phyloP scores from a whole-genome alignment of 1,284 basidiomycete genomes.

The Ustilago trichophora region DNA sequence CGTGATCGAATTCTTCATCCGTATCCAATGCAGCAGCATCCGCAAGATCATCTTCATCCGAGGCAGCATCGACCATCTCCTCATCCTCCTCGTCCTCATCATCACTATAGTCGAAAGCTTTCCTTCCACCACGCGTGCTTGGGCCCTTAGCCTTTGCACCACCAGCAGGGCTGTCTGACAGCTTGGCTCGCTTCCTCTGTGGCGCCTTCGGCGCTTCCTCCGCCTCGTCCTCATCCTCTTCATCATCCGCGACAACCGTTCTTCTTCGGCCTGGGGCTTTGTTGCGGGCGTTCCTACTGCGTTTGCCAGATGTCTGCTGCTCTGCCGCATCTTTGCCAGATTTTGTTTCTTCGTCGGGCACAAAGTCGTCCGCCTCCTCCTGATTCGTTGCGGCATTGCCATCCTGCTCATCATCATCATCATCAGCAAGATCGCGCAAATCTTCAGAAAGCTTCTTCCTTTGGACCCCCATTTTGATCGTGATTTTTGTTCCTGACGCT shows the following conservation, averaged over 20 bases:
- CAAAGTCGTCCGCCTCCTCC: slow-evolving; percentile 4
- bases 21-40: slow-evolving; percentile 9
- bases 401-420: neutral
- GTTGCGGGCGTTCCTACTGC: slow-evolving; percentile 5
- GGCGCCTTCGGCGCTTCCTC: slow-evolving; percentile 3
- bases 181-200: slow-evolving; percentile 24
- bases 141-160: neutral
- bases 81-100: slow-evolving; percentile 29
- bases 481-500: slow-evolving; percentile 10
- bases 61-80: slow-evolving; percentile 26
- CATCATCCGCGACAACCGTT: slow-evolving; percentile 18
- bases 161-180: neutral
- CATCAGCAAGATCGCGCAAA: slow-evolving; percentile 20
- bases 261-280: slow-evolving; percentile 10
- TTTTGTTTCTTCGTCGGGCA: neutral
- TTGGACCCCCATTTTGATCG: neutral
- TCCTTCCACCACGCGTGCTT: neutral
- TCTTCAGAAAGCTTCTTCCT: slow-evolving; percentile 21
- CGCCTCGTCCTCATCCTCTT: slow-evolving; percentile 9
- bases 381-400: neutral
- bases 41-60: slow-evolving; percentile 27
- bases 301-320: slow-evolving; percentile 1
- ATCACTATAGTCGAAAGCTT: slow-evolving; percentile 12
- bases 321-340: neutral
- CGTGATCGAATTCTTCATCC: slow-evolving; percentile 18